A percentile compares a stretch with the other conserved stretches of the same genome.
Conservation (phyloP, 2,329 filamentous ascomycete genomes). For the Cytospora leucostoma region DNA sequence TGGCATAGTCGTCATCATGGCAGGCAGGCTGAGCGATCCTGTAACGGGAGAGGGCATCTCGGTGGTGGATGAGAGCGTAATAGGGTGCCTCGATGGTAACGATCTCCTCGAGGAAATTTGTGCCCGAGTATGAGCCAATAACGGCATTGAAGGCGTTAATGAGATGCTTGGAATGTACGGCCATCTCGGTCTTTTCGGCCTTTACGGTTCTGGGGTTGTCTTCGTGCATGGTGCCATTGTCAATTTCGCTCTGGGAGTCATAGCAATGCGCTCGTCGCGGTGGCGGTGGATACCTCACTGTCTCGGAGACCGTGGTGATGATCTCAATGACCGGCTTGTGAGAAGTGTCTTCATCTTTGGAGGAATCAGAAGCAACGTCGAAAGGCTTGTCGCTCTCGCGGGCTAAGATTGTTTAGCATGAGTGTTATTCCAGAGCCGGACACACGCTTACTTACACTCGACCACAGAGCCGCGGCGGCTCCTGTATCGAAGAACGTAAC, state of each 20-base stretch:
- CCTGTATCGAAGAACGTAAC: constrained; percentile 46
- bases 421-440: neutral
- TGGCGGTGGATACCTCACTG: constrained; percentile 28
- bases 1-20: constrained; percentile 45
- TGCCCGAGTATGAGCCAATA: constrained; percentile 50
- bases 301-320: constrained; percentile 41
- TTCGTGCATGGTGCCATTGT: constrained; percentile 12
- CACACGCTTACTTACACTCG: constrained; percentile 38
- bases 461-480: constrained; percentile 38
- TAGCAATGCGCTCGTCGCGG: neutral
- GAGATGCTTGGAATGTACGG: constrained; percentile 48
- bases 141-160: constrained; percentile 50
- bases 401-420: constrained; percentile 35
- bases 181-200: constrained; percentile 42
- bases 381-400: constrained; percentile 43
- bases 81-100: constrained; percentile 49
- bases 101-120: constrained; percentile 40
- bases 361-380: constrained; percentile 37
- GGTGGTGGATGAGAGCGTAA: constrained; percentile 50
- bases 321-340: constrained; percentile 45
- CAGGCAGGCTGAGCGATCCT: constrained; percentile 43
- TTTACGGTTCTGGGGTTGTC: constrained; percentile 33
- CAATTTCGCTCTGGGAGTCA: constrained; percentile 23
- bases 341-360: constrained; percentile 32
- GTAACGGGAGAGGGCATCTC: constrained; percentile 45